Conservation (phyloP, 352 stramenopile genomes). For the Phytophthora pistaciae region DNA sequence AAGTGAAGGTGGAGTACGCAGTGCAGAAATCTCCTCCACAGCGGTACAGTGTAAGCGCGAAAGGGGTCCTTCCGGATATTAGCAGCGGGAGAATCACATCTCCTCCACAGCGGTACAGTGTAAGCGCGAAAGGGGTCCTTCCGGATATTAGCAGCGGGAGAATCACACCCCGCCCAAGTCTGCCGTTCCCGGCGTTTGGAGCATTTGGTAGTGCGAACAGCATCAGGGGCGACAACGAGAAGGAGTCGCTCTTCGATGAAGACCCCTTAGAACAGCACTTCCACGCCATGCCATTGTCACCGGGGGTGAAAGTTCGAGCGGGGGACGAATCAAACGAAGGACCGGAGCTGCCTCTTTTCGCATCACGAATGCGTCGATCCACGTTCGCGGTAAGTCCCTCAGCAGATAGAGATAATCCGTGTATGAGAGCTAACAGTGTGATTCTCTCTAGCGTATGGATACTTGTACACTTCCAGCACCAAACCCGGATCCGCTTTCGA, state of each 20-base stretch:
- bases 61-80: constrained; percentile 25
- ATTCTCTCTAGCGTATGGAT: constrained; percentile 27
- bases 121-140: constrained; percentile 14
- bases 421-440: constrained; percentile 4
- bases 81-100: constrained; percentile 2
- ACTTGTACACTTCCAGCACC: constrained; percentile 15
- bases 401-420: no score
- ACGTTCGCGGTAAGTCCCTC: constrained; percentile 39
- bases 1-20: constrained; percentile 33
- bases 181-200: constrained; percentile 15
- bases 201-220: neutral
- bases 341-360: constrained; percentile 37
- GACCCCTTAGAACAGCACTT: constrained; percentile 39
- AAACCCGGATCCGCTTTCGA: neutral
- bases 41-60: constrained; percentile 8
- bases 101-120: constrained; percentile 1
- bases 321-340: constrained; percentile 32
- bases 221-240: neutral
- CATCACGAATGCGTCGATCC: constrained; percentile 35
- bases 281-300: constrained; percentile 38
- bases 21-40: constrained; percentile 8
- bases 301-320: constrained; percentile 41
- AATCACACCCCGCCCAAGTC: constrained; percentile 7
- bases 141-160: constrained; percentile 17
- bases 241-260: constrained; percentile 6